Conservation (phyloP, 1,284 basidiomycete genomes). For the Sparassis latifolia region DNA sequence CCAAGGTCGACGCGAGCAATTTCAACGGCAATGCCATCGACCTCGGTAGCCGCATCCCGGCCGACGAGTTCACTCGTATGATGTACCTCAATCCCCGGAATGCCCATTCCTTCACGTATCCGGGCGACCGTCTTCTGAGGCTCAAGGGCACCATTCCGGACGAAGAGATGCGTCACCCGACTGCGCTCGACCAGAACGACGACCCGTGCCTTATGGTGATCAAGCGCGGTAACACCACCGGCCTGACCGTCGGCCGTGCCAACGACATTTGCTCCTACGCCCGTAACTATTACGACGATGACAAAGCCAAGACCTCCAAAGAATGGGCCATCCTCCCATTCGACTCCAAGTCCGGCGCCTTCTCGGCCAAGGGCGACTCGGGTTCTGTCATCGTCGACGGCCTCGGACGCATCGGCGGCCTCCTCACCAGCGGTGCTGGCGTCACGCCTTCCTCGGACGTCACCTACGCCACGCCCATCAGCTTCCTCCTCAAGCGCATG, state of each 20-base stretch:
- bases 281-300: constrained; percentile 10
- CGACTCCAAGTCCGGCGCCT: constrained; percentile 16
- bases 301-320: constrained; percentile 22
- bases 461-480: constrained; percentile 23
- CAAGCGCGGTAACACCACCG: constrained; percentile 27
- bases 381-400: constrained; percentile 26
- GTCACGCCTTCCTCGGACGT: constrained; percentile 19
- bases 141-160: constrained; percentile 10
- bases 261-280: constrained; percentile 19
- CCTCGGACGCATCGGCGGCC: constrained; percentile 22
- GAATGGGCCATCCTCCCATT: constrained; percentile 22
- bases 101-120: constrained; percentile 13
- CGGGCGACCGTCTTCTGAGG: constrained; percentile 13
- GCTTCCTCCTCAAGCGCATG: background rate
- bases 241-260: constrained; percentile 23
- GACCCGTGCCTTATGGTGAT: constrained; percentile 23
- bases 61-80: constrained; percentile 5
- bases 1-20: constrained; percentile 18
- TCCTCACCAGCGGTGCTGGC: constrained; percentile 28
- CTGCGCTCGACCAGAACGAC: constrained; percentile 1
- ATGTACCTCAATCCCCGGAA: constrained; percentile 15
- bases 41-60: constrained; percentile 6
- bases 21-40: constrained; percentile 16
- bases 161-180: constrained; percentile 1
- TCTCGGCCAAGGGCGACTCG: constrained; percentile 28